Base-by-base conservation (phyloP, 805 yeast species). In the Ogataea polymorpha region DNA sequence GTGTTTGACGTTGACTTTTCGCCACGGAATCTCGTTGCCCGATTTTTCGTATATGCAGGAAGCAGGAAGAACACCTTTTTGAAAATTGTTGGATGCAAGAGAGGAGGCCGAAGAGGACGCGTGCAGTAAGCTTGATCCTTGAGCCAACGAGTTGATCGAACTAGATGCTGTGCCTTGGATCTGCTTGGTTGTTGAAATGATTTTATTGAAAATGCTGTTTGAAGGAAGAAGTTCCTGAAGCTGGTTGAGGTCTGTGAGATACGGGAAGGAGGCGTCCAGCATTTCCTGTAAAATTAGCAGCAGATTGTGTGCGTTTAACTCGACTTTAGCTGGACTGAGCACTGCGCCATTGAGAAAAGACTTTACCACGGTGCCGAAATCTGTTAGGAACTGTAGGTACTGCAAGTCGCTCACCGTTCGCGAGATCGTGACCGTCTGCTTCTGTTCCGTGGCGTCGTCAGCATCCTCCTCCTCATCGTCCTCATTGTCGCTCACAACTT, bases 251-350 rank as follows among this genome's bases (percentile, higher is more conserved):
- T 89, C 96, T 0, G 88, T 79, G 34, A 76, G 67, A 48, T 75
- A 76, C 2, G 96, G 95, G 24, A 73, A 70, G 3, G 91, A 90
- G 28, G 78, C 81, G 51, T 87, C 95, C 11, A 89, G 56, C 79
- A 86, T 77, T 55, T 86, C 93, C 54, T 80, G 83, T 45, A 90
- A 64, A 26, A 91, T 62, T 51, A 88, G 67, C 23, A 84, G 73
- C 32, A 89, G 62, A 2, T 85, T 77, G 54, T 88, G 95, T 49
- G 72, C 74, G 55, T 88, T 83, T 32, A 82, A 75, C 39, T 75
- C 81, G 9, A 93, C 63, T 49, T 80, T 83, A 18, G 74, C 56
- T 2, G 77, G 61, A 2, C 78, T 71, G 23, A 89, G 56, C 2
- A 80, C 80, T 3, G 61, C 43, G 3, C 55, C 44, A 16, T 74